Conservation (phyloP, 2,329 filamentous ascomycete genomes). For the Monascus ruber region DNA sequence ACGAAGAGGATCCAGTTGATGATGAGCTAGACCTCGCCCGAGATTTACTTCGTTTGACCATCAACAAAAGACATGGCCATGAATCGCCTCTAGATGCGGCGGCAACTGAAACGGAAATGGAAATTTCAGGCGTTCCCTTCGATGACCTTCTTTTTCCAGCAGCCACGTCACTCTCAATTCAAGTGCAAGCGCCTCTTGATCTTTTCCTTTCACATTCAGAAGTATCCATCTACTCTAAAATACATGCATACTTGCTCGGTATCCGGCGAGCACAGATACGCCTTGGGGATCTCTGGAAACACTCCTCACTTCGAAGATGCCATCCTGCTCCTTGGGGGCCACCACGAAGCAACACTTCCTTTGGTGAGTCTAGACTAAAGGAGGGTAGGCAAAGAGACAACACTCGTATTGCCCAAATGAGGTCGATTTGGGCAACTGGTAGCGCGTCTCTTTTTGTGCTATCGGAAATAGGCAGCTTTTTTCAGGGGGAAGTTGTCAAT, state of each 20-base stretch:
- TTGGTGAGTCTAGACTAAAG: slow-evolving; percentile 49
- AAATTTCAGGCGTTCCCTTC: slow-evolving; percentile 45
- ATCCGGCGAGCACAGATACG: slow-evolving; percentile 77
- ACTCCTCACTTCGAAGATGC: slow-evolving; percentile 63
- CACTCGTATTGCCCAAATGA: slow-evolving; percentile 54
- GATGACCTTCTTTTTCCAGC: slow-evolving; percentile 71
- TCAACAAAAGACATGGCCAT: slow-evolving; percentile 25
- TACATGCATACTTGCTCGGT: slow-evolving; percentile 78
- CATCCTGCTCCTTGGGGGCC: slow-evolving; percentile 61
- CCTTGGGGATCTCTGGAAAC: slow-evolving; percentile 77
- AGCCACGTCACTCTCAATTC: slow-evolving; percentile 57
- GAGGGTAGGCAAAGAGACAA: slow-evolving; percentile 55
- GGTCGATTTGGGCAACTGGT: slow-evolving; percentile 80
- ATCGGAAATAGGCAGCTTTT: slow-evolving; percentile 74
- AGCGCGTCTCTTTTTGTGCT: slow-evolving; percentile 82
- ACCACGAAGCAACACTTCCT: slow-evolving; percentile 49
- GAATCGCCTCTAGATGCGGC: slow-evolving; percentile 10
- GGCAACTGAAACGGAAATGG: slow-evolving; percentile 13
- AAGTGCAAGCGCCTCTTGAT: slow-evolving; percentile 71
- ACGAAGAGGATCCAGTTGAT: slow-evolving; percentile 62
- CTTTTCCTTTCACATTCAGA: slow-evolving; percentile 72
- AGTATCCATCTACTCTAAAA: slow-evolving; percentile 65
- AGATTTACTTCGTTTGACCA: slow-evolving; percentile 57
- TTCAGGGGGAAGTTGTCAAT: slow-evolving; percentile 79
- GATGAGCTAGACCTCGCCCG: slow-evolving; percentile 75